phyloP scores from a whole-genome alignment of 2,329 filamentous ascomycete genomes.

The Achaetomium macrosporum region DNA sequence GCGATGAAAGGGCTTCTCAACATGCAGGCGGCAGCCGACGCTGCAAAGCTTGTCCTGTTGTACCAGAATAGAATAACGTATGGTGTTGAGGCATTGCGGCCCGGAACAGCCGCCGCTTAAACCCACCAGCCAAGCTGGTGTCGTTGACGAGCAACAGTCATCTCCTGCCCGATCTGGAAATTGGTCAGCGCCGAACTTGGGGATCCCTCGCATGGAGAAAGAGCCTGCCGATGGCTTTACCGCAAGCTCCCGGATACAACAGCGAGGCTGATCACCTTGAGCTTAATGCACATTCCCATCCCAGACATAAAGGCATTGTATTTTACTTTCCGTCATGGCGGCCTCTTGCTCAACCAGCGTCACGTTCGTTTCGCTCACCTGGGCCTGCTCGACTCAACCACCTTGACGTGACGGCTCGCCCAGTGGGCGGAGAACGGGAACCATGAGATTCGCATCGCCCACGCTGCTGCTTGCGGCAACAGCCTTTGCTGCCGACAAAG shows the following conservation, averaged over 20 bases:
- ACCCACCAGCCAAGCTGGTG: background rate
- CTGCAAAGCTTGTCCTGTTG: background rate
- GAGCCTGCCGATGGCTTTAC: too few relatives aligned
- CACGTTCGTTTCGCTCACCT: background rate
- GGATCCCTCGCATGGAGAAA: background rate
- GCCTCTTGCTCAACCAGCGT: background rate
- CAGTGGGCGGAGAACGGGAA: background rate
- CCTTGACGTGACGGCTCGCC: background rate
- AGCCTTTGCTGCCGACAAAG: conserved; percentile 4
- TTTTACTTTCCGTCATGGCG: background rate
- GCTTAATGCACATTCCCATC: background rate
- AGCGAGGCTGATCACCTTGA: background rate
- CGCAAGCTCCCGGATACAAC: background rate
- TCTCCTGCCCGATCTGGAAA: background rate
- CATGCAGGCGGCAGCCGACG: too few relatives aligned
- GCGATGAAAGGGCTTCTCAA: too few relatives aligned
- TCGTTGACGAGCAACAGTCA: background rate
- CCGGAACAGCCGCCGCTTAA: background rate
- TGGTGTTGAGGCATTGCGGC: background rate
- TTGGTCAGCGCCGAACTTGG: background rate
- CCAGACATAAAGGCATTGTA: background rate
- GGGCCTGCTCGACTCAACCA: background rate
- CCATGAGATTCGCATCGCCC: conserved; percentile 9
- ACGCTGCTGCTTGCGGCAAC: conserved; percentile 10
- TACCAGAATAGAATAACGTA: background rate